Evolutionary conservation across 202 grass and related monocot genomes (phyloP), one percentile per base, ranked within the genome.

Genomic region (Cymbopogon flexuosus): DNA sequence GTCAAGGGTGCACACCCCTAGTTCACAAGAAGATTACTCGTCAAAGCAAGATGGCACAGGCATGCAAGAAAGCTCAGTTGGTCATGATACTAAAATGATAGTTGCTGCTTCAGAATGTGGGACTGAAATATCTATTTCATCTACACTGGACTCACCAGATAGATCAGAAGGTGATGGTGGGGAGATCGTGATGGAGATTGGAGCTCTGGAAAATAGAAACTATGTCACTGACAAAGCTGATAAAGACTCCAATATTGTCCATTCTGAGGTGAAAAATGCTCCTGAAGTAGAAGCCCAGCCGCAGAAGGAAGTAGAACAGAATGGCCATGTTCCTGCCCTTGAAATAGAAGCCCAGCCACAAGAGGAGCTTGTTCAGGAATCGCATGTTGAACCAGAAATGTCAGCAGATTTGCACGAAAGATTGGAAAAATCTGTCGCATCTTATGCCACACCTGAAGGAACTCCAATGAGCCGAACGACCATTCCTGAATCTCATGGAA

Each of bases 121-220:
- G n/a, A 99, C 96, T 31, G 95, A 98, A 76, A 95, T 98, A 69
- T 98, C 95, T 74, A 95, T 98, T 79, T 93, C 95, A 12, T 99
- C 96, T 21, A 99, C 96, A 39, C 92, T 99, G 8, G 96, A 99
- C 80, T 99, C 96, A 46, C 92, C 90, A 27, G 92, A 99, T 80
- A 86, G 96, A 84, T 99, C 96, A 67, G 96, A 99, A 79, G 90
- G 83, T 79, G 96, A 99, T 87, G 96, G 90, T 56, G 90, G 96
- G n/a, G 96, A 95, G 81, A 99, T 99, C 84, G 87, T 99, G 41
- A 82, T 99, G 42, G 96, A 99, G 84, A 93, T 99, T 83, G 87
- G 92, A 90, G 65, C 79, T 42, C 70, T 93, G 58, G 92, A 93
- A 85, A 90, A 84, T 43, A 68, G 90, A 70, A 86, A 85, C 63